Conservation (phyloP, 1,284 basidiomycete species). For the Grifola frondosa region DNA sequence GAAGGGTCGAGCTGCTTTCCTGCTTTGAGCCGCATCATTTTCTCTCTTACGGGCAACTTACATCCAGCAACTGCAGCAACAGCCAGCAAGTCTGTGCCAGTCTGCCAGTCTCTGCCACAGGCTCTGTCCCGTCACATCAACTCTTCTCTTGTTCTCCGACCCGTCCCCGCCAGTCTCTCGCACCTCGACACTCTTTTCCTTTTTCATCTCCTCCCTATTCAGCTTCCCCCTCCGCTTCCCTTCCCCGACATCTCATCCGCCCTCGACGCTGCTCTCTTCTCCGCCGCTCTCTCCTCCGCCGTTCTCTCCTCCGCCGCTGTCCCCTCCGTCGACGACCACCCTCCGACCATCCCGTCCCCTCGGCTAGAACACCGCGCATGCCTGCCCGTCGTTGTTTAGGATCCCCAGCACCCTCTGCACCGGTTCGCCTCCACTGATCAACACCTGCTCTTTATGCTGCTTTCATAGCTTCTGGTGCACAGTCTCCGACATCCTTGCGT, state of each 20-base stretch:
- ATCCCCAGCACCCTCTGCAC: constrained; percentile 8
- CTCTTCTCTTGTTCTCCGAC: constrained; percentile 7
- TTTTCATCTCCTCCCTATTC: constrained; percentile 8
- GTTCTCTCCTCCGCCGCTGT: background rate
- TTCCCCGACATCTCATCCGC: constrained; percentile 12
- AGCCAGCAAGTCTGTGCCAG: constrained; percentile 2
- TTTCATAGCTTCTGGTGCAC: constrained; percentile 11
- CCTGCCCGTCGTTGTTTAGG: constrained; percentile 3
- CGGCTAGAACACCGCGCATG: background rate
- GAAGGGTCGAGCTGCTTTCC: constrained; percentile 18
- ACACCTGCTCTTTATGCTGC: constrained; percentile 22
- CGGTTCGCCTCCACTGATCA: constrained; percentile 7
- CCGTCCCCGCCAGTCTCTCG: background rate
- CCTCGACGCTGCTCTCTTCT: constrained; percentile 8
- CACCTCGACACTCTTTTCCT: background rate
- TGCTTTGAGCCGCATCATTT: constrained; percentile 24
- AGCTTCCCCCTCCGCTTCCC: constrained; percentile 3
- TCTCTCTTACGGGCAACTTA: too few relatives aligned
- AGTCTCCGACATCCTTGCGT: constrained; percentile 18
- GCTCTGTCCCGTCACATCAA: constrained; percentile 1
- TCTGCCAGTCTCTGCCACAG: background rate
- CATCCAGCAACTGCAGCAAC: constrained; percentile 14
- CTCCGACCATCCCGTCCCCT: background rate
- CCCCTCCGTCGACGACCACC: background rate
- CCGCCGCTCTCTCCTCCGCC: constrained; percentile 2